Evolutionary conservation across 345 rosid species (phyloP).

Genomic region (Populus simonii): DNA sequence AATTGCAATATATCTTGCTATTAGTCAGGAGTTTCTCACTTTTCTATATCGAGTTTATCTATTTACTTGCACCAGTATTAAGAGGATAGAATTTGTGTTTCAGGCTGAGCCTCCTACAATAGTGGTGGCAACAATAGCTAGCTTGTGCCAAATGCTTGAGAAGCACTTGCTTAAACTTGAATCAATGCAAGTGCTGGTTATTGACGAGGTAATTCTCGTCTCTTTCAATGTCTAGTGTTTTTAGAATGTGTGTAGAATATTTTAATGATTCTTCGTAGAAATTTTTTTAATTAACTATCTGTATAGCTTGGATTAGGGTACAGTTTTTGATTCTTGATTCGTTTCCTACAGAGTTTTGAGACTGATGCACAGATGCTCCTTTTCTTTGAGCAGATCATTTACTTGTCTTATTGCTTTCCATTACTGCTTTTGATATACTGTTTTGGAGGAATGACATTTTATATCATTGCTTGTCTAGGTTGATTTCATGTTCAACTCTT

Average conservation of each 20-base stretch:
- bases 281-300: neutral
- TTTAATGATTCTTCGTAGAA: neutral
- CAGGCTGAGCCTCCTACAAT: constrained; percentile 95
- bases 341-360: too few species aligned
- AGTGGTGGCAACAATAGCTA: constrained; percentile 78
- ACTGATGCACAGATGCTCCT: too few species aligned
- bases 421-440: too few species aligned
- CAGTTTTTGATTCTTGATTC: too few species aligned
- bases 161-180: constrained; percentile 72
- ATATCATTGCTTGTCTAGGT: constrained; percentile 45
- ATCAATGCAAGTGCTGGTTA: constrained; percentile 61
- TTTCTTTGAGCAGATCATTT: too few species aligned
- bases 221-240: constrained; percentile 7
- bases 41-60: neutral
- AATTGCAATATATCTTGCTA: neutral
- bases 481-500: constrained; percentile 87
- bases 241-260: neutral
- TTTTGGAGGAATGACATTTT: neutral
- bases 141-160: constrained; percentile 84
- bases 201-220: constrained; percentile 67
- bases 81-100: constrained; percentile 16
- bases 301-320: too few species aligned
- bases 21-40: neutral
- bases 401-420: neutral
- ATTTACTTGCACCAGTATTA: neutral